These are phyloP conservation scores for Gonapodya sp. DNA, from an alignment of 192 early-diverging fungal species.

Conservation along the genomic window DNA sequence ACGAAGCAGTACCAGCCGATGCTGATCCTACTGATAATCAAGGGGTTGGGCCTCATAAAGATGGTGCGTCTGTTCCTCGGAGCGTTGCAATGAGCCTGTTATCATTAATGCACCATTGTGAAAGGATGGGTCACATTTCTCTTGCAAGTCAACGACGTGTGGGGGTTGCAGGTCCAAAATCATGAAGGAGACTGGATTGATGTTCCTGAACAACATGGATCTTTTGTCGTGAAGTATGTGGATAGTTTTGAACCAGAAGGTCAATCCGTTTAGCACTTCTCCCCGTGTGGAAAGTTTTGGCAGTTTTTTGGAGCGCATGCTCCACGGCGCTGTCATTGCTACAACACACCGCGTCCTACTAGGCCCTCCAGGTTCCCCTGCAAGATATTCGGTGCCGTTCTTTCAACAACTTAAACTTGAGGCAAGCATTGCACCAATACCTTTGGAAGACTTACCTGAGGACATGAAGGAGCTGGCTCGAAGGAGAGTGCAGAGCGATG, in stretches of 20 bases:
- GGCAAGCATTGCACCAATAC: no score
- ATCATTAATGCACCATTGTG: neutral
- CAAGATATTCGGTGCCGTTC: neutral
- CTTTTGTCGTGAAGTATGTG: neutral
- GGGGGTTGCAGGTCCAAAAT: slow-evolving; percentile 7
- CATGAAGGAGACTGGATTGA: neutral
- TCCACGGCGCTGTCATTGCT: neutral
- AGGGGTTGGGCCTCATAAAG: slow-evolving; percentile 7
- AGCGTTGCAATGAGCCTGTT: neutral
- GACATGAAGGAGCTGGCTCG: no score
- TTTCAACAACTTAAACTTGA: no score
- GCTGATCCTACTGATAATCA: neutral
- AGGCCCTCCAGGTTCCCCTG: neutral
- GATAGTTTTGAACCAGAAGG: neutral
- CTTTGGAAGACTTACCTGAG: no score
- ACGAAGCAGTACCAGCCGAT: neutral
- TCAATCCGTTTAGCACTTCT: neutral
- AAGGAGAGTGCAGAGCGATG: no score
- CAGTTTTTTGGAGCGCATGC: neutral
- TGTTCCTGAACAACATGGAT: neutral
- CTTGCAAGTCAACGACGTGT: neutral
- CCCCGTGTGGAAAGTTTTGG: neutral
- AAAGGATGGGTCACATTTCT: neutral
- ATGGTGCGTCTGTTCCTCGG: neutral
- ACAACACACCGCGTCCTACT: slow-evolving; percentile 4